These are phyloP conservation scores for Kuraishia piskuri DNA, from an alignment of 805 yeast genomes.

Conservation along the genomic window DNA sequence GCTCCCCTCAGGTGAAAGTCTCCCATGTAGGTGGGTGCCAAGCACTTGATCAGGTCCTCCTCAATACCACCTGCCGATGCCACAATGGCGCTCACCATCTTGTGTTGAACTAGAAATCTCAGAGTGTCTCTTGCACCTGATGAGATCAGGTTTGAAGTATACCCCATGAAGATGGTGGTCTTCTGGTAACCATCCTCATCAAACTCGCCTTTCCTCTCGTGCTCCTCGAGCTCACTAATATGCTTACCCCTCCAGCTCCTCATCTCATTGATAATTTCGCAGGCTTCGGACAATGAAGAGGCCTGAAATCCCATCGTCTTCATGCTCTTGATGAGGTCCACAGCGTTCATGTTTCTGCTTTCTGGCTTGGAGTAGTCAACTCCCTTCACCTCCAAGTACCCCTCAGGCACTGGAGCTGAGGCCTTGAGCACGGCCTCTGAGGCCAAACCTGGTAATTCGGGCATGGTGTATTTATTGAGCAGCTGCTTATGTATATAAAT, in stretches of 20 bases:
- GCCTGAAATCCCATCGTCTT: conserved; percentile 97
- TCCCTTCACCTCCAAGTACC: conserved; percentile 74
- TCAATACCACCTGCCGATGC: conserved; percentile 98
- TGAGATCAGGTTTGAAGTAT: conserved; percentile 91
- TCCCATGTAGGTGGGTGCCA: conserved; percentile 95
- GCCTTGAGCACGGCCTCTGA: conserved; percentile 86
- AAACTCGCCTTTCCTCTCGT: conserved; percentile 63
- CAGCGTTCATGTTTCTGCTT: conserved; percentile 72
- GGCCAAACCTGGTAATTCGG: conserved; percentile 54
- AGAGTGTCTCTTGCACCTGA: conserved; percentile 91
- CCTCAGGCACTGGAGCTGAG: conserved; percentile 79
- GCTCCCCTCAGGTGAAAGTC: conserved; percentile 80
- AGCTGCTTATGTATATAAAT: not conserved
- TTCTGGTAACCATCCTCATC: conserved; percentile 74
- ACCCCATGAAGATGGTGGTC: conserved; percentile 91
- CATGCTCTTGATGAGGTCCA: conserved; percentile 76
- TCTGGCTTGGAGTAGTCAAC: conserved; percentile 79
- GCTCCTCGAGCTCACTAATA: conserved; percentile 58
- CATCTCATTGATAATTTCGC: conserved; percentile 91
- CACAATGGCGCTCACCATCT: conserved; percentile 90
- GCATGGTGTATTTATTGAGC: not conserved
- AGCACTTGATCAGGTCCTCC: conserved; percentile 92
- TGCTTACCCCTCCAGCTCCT: conserved; percentile 87
- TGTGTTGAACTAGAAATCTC: conserved; percentile 83
- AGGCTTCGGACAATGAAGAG: conserved; percentile 73